Evolutionary conservation across 768 basidiomycete species (phyloP).

Genomic region (Pisolithus sp.): DNA sequence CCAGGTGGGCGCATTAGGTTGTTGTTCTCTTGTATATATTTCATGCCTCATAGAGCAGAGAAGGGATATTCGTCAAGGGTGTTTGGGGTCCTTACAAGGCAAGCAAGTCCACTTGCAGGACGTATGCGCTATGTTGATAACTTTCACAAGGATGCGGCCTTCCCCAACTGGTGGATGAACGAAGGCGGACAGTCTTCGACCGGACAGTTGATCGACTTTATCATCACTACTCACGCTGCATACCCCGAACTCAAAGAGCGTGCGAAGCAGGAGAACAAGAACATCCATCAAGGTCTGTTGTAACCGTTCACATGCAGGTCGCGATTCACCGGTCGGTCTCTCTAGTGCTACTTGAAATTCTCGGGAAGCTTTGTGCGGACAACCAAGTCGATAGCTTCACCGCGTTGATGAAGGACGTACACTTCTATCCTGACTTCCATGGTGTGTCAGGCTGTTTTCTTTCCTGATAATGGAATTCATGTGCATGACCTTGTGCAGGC

Average conservation of each 20-base stretch:
- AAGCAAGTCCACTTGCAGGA: slow-evolving; percentile 3
- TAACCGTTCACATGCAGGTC: not conserved
- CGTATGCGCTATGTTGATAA: not conserved
- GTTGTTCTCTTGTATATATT: not conserved
- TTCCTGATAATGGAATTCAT: not conserved
- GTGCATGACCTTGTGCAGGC: slow-evolving; percentile 39
- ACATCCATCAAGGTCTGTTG: slow-evolving; percentile 49
- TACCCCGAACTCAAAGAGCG: slow-evolving; percentile 61
- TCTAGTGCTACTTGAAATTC: slow-evolving; percentile 64
- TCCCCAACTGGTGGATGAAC: slow-evolving; percentile 99
- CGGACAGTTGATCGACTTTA: slow-evolving; percentile 91
- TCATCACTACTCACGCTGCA: slow-evolving; percentile 87
- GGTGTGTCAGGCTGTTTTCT: slow-evolving; percentile 37
- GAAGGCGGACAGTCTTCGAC: slow-evolving; percentile 99
- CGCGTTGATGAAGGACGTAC: slow-evolving; percentile 83
- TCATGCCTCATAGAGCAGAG: slow-evolving; percentile 47
- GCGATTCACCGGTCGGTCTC: not conserved
- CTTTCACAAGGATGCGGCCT: slow-evolving; percentile 63
- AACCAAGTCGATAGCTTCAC: slow-evolving; percentile 55
- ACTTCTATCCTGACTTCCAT: slow-evolving; percentile 94
- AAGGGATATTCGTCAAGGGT: slow-evolving; percentile 83
- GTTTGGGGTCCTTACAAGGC: slow-evolving; percentile 91
- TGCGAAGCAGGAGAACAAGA: slow-evolving; percentile 52
- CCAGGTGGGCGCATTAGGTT: slow-evolving; percentile 43
- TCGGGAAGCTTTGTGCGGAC: slow-evolving; percentile 61